Base-by-base conservation (phyloP, 1,284 basidiomycete genomes). In the Boletus smithii region DNA sequence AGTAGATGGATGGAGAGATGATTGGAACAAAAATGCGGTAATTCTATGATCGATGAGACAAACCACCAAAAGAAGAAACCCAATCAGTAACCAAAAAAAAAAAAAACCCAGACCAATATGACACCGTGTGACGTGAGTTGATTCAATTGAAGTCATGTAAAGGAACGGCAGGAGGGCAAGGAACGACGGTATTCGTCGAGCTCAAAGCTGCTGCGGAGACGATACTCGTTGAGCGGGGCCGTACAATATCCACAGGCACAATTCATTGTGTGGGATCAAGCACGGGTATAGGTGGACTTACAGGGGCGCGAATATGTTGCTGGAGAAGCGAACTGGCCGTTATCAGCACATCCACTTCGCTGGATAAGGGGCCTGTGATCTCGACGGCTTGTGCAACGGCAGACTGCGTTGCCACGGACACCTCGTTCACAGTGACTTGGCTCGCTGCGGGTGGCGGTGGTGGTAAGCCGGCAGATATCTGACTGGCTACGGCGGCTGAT, bases 381-480 rank as follows among this genome's bases (percentile, higher is more conserved):
- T 71, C 69, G 26, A 71, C 71, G 32, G 71, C 69, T 46, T 71
- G 69, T 17, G 71, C 69, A 41, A 73, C 71, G 23, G 71, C 70
- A 22, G 69, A 60, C 61, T 88, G 84, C 27, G 87, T 88, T 45
- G 85, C 85, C 48, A 85, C 80, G 13, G 85, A 85, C 42, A 89
- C 77, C 56, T 88, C 85, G 54, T 80, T 80, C 45, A 89, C 83
- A 13, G 85, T 87, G 44, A 88, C 83, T 52, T 80, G 79, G 33
- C 77, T 74, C 17, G 78, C 72, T 17, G 73, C 69, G 1, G 67
- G 55, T 14, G 73, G 72, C 3, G 65, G 60, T 1, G 64, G 60
- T 1, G 65, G 57, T 22, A 73, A 52, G 14, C 75, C 73, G 13
- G 70, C 69, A 4, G 67, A 69, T 17, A 73, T 62, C 39, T 67